Conservation (phyloP, 2,329 filamentous ascomycete species). For the Teratosphaeria destructans region DNA sequence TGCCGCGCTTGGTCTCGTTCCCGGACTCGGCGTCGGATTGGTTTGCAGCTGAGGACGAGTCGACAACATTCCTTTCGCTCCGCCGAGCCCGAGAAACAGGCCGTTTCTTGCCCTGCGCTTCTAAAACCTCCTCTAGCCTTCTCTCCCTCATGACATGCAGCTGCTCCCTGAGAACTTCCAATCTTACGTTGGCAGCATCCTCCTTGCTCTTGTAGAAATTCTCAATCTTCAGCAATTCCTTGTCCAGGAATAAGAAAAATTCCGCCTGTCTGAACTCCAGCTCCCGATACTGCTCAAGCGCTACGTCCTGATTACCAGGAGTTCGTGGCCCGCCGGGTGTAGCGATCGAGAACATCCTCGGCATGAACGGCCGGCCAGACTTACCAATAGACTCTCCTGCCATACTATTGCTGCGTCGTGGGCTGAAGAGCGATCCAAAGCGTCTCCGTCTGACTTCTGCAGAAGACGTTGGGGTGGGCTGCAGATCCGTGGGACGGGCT, state of each 20-base stretch:
- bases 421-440: conserved; percentile 24
- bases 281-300: conserved; percentile 49
- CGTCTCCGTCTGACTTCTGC: background rate
- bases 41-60: background rate
- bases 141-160: conserved; percentile 87
- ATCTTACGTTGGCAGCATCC: conserved; percentile 72
- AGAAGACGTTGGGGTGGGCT: background rate
- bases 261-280: conserved; percentile 67
- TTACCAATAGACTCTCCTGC: background rate
- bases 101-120: conserved; percentile 2
- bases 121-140: conserved; percentile 60
- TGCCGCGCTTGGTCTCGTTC: background rate
- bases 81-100: background rate
- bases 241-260: conserved; percentile 77
- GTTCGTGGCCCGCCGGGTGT: conserved; percentile 13
- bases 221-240: conserved; percentile 84
- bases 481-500: conserved; percentile 5
- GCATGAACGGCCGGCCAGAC: conserved; percentile 10
- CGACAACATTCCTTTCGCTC: background rate
- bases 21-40: background rate
- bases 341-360: conserved; percentile 15
- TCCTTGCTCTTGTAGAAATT: conserved; percentile 82
- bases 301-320: conserved; percentile 32
- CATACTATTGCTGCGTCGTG: conserved; percentile 16
- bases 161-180: conserved; percentile 71